A percentile compares a stretch with the other conserved stretches of the same genome.
These are phyloP conservation scores for Pulveroboletus ravenelii DNA, from an alignment of 768 basidiomycete species.

Conservation along the genomic window DNA sequence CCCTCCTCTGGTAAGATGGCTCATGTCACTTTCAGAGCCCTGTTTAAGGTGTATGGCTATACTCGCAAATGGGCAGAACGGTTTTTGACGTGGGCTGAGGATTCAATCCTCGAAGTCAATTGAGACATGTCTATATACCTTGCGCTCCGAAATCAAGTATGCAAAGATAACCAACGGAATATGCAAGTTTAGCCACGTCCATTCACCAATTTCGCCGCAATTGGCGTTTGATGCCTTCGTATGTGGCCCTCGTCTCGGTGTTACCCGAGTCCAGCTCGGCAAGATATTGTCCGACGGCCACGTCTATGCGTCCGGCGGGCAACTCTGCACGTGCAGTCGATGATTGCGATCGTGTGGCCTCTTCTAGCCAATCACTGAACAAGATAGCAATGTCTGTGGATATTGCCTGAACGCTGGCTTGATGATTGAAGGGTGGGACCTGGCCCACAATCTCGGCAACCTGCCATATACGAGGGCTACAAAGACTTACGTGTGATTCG, in stretches of 20 bases:
- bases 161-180: slow-evolving; percentile 12
- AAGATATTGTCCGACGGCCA: slow-evolving; percentile 69
- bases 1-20: slow-evolving; percentile 3
- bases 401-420: slow-evolving; percentile 72
- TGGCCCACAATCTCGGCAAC: slow-evolving; percentile 24
- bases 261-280: slow-evolving; percentile 60
- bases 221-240: slow-evolving; percentile 68
- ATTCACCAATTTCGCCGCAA: slow-evolving; percentile 66
- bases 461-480: not conserved
- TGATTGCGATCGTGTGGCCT: slow-evolving; percentile 71
- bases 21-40: slow-evolving; percentile 43
- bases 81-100: slow-evolving; percentile 66
- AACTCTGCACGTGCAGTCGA: slow-evolving; percentile 58
- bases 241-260: slow-evolving; percentile 56
- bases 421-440: slow-evolving; percentile 82
- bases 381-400: slow-evolving; percentile 79
- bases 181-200: slow-evolving; percentile 5
- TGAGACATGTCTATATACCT: slow-evolving; percentile 23
- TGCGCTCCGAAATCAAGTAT: slow-evolving; percentile 11
- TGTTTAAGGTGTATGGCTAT: slow-evolving; percentile 63
- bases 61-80: slow-evolving; percentile 58
- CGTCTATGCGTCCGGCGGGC: slow-evolving; percentile 73
- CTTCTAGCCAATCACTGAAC: slow-evolving; percentile 77
- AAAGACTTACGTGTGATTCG: slow-evolving; percentile 68
- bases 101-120: slow-evolving; percentile 75